Percentiles rank a stretch among this genome's conserved stretches.
These are phyloP conservation scores for Neurospora sp. DNA, from an alignment of 495 filamentous ascomycete species.

Conservation along the genomic window DNA sequence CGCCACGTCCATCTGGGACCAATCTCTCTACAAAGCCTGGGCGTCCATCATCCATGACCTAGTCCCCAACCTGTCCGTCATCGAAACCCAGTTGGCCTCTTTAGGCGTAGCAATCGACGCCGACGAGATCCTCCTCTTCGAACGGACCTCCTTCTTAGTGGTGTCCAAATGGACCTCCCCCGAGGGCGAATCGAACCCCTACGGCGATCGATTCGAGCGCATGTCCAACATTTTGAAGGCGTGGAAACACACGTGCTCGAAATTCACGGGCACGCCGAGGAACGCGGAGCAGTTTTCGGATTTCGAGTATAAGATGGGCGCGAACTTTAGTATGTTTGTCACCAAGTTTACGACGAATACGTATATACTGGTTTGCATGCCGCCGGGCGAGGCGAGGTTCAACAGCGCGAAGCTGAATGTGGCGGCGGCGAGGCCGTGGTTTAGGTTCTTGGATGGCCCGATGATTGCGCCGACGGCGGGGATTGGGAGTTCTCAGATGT, in stretches of 20 bases:
- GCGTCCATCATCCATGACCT: conserved; percentile 92
- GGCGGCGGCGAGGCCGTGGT: conserved; percentile 70
- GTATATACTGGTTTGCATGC: conserved; percentile 83
- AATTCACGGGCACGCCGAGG: conserved; percentile 41
- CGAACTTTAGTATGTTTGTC: conserved; percentile 81
- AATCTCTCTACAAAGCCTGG: conserved; percentile 97
- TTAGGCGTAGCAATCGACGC: conserved; percentile 79
- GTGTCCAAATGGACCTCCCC: conserved; percentile 74
- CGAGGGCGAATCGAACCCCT: conserved; percentile 69
- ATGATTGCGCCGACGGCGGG: conserved; percentile 4
- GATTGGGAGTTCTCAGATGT: conserved; percentile 1
- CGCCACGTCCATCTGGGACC: conserved; percentile 96
- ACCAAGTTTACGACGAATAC: conserved; percentile 92
- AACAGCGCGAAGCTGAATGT: conserved; percentile 86
- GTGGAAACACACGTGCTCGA: conserved; percentile 68
- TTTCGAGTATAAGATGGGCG: conserved; percentile 44
- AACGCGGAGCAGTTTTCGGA: conserved; percentile 47
- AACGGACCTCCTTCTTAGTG: conserved; percentile 89
- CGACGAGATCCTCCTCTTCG: conserved; percentile 90
- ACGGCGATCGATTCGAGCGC: conserved; percentile 84
- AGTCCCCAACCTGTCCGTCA: conserved; percentile 83
- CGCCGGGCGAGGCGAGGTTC: conserved; percentile 76
- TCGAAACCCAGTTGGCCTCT: conserved; percentile 70
- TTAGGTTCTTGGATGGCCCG: conserved; percentile 47
- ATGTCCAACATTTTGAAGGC: conserved; percentile 95